phyloP scores from a whole-genome alignment of 2,329 filamentous ascomycete species.

The Penicillium digitatum region DNA sequence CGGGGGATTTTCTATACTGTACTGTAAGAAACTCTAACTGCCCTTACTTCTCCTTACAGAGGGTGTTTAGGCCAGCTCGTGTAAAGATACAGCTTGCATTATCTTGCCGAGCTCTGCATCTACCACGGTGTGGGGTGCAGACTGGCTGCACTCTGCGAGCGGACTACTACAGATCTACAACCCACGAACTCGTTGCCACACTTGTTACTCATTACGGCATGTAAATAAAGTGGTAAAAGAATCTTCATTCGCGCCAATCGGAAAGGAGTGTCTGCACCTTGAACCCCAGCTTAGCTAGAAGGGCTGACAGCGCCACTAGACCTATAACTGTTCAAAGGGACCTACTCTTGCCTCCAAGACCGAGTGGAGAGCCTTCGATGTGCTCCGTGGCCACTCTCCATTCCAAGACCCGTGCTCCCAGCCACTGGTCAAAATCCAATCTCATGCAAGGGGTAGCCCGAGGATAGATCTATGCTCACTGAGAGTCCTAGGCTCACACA shows the following conservation, averaged over 20 bases:
- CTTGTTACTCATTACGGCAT: background rate
- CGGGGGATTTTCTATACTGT: constrained; percentile 7
- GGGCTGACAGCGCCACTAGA: background rate
- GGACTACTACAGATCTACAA: background rate
- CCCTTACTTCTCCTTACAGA: constrained; percentile 12
- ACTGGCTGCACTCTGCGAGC: constrained; percentile 3
- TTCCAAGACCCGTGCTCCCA: background rate
- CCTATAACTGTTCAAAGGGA: background rate
- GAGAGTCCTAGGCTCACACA: constrained; percentile 7
- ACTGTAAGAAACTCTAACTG: constrained; percentile 2
- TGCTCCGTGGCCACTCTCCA: background rate
- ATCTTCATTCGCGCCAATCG: too few relatives aligned
- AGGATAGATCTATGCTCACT: background rate
- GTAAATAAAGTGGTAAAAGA: background rate
- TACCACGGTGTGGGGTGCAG: constrained; percentile 14
- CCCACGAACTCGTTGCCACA: background rate
- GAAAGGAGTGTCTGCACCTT: background rate
- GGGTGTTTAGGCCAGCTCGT: background rate
- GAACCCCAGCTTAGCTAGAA: background rate
- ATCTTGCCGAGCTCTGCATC: constrained; percentile 17
- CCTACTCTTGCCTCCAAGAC: background rate
- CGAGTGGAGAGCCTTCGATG: background rate
- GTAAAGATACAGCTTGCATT: constrained; percentile 12
- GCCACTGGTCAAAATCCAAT: constrained; percentile 7
- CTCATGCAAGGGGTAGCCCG: constrained; percentile 20